A percentile compares a stretch with the other conserved stretches of the same genome.
Evolutionary conservation across 805 yeast genomes (phyloP).

Genomic region (Cyberlindnera xylosilytica): DNA sequence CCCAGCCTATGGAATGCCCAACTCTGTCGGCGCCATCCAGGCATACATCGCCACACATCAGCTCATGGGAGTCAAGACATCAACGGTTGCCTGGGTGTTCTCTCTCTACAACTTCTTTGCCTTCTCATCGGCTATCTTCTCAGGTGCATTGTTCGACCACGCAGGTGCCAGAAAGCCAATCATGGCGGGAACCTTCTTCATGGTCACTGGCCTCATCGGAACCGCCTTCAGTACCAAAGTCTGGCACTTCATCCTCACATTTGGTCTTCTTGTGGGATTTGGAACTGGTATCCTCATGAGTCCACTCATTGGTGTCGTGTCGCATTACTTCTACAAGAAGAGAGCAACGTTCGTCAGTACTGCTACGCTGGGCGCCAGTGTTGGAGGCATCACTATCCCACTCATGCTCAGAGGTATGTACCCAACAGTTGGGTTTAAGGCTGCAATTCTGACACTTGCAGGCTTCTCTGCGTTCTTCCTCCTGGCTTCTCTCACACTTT

Average conservation of each 20-base stretch:
- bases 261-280: slow-evolving; percentile 43
- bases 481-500: slow-evolving; percentile 24
- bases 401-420: slow-evolving; percentile 40
- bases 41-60: slow-evolving; percentile 55
- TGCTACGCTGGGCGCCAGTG: slow-evolving; percentile 47
- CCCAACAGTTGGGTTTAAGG: slow-evolving; percentile 43
- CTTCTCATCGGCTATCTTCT: slow-evolving; percentile 33
- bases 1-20: slow-evolving; percentile 52
- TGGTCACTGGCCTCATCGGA: slow-evolving; percentile 39
- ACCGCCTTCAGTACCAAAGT: slow-evolving; percentile 41
- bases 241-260: slow-evolving; percentile 50
- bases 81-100: slow-evolving; percentile 58
- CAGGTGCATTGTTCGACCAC: slow-evolving; percentile 44
- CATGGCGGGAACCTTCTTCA: slow-evolving; percentile 34
- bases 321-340: slow-evolving; percentile 43
- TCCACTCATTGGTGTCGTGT: slow-evolving; percentile 58
- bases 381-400: slow-evolving; percentile 54
- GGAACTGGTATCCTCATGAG: slow-evolving; percentile 60
- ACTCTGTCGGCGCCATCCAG: slow-evolving; percentile 59
- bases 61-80: slow-evolving; percentile 38
- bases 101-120: slow-evolving; percentile 28
- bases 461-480: slow-evolving; percentile 33
- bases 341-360: slow-evolving; percentile 44
- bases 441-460: slow-evolving; percentile 50
- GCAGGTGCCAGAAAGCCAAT: slow-evolving; percentile 39